phyloP scores from a whole-genome alignment of 805 yeast species.

The Diddensiella caesifluorescens region DNA sequence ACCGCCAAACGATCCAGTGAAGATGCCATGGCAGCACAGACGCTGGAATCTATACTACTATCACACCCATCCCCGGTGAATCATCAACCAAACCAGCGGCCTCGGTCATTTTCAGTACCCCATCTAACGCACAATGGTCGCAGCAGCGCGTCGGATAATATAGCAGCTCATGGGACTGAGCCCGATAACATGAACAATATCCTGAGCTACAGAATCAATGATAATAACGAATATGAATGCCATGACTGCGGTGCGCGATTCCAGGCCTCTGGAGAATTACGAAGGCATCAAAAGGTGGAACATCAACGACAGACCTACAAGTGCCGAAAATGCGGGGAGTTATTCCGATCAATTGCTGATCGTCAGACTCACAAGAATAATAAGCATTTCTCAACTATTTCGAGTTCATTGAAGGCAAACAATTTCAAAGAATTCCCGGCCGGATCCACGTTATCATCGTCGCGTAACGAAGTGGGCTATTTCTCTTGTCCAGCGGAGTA shows the following conservation, averaged over 20 bases:
- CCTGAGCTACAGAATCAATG: too few species aligned
- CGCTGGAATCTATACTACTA: too few species aligned
- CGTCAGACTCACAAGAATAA: conserved; percentile 27
- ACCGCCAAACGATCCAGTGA: too few species aligned
- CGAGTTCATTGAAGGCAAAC: conserved; percentile 16
- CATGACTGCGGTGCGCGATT: conserved; percentile 21
- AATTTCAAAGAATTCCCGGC: conserved; percentile 22
- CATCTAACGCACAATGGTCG: too few species aligned
- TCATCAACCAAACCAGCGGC: too few species aligned
- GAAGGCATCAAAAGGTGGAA: conserved; percentile 20
- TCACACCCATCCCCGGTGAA: too few species aligned
- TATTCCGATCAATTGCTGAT: conserved; percentile 25
- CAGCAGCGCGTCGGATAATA: too few species aligned
- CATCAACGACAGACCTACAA: conserved; percentile 21
- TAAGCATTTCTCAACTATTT: conserved; percentile 22
- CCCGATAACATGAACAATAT: too few species aligned
- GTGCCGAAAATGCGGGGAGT: conserved; percentile 26
- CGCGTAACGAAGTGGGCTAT: conserved; percentile 23
- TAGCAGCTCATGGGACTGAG: too few species aligned
- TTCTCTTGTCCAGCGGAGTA: conserved; percentile 24
- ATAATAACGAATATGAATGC: conserved; percentile 14
- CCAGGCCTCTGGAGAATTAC: conserved; percentile 18
- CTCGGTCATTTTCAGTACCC: too few species aligned
- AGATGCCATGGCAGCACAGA: too few species aligned
- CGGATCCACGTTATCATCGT: conserved; percentile 17